Percentiles rank a stretch among this genome's conserved stretches.
Evolutionary conservation across 1,284 basidiomycete species (phyloP).

Genomic region (Ganoderma lingzhi): DNA sequence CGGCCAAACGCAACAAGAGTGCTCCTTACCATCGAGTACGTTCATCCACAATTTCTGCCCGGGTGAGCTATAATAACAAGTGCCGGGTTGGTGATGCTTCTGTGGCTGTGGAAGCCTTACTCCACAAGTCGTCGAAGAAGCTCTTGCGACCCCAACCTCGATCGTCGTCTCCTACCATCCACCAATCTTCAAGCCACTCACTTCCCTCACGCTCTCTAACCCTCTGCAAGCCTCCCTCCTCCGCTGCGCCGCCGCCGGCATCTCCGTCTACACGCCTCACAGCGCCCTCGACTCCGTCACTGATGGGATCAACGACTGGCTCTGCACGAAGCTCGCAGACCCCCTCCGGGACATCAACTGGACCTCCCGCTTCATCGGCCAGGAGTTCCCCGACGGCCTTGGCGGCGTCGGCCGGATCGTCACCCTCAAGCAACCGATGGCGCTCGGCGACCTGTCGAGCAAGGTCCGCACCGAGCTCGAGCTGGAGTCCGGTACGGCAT

Average conservation of each 20-base stretch:
- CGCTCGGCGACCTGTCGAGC: conserved; percentile 65
- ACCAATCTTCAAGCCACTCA: conserved; percentile 85
- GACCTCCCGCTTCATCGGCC: conserved; percentile 32
- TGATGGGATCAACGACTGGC: conserved; percentile 90
- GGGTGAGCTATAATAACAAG: background rate
- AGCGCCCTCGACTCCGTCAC: conserved; percentile 84
- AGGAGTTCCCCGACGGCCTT: conserved; percentile 34
- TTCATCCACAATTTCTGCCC: conserved; percentile 12
- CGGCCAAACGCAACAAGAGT: conserved; percentile 67
- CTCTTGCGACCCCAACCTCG: conserved; percentile 66
- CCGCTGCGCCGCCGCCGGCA: conserved; percentile 79
- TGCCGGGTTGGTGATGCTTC: background rate
- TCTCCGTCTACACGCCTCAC: conserved; percentile 90
- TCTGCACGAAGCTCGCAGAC: conserved; percentile 43
- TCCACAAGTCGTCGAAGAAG: conserved; percentile 79
- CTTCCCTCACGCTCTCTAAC: conserved; percentile 80
- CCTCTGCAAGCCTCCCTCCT: conserved; percentile 86
- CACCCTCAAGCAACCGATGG: conserved; percentile 61
- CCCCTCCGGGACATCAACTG: conserved; percentile 32
- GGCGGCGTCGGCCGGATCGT: conserved; percentile 80
- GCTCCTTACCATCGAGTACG: conserved; percentile 88
- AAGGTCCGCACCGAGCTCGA: conserved; percentile 77
- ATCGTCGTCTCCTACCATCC: conserved; percentile 91
- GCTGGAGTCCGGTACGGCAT: conserved; percentile 57
- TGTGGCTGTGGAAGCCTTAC: conserved; percentile 65